Conservation (phyloP, 1,284 basidiomycete genomes). For the Pseudozyma sp. region DNA sequence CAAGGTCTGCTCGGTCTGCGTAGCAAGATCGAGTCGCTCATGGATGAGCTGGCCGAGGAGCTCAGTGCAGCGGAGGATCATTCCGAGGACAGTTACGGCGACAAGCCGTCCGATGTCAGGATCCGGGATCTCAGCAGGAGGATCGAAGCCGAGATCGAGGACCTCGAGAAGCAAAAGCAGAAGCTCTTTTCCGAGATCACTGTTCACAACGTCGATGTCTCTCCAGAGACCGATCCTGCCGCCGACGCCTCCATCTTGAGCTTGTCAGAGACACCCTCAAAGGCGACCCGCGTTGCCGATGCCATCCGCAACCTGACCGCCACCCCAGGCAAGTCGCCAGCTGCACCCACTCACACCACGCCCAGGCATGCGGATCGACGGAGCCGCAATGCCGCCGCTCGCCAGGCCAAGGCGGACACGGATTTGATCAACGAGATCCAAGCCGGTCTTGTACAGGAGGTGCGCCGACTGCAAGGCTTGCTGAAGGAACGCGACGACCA, state of each 20-base stretch:
- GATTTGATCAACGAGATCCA: constrained; percentile 63
- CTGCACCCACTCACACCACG: constrained; percentile 30
- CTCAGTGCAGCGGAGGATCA: constrained; percentile 42
- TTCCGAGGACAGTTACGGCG: constrained; percentile 27
- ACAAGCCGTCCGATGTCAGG: constrained; percentile 19
- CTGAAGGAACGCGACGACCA: constrained; percentile 58
- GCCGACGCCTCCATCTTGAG: constrained; percentile 20
- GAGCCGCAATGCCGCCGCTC: constrained; percentile 57
- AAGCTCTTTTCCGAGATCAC: constrained; percentile 49
- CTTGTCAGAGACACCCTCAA: constrained; percentile 38
- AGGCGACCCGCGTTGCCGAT: constrained; percentile 42
- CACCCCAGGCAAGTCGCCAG: constrained; percentile 41
- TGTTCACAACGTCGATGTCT: constrained; percentile 29
- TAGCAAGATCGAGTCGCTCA: constrained; percentile 56
- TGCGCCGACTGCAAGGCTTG: constrained; percentile 56
- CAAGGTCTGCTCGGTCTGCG: constrained; percentile 58
- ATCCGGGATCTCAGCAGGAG: constrained; percentile 42
- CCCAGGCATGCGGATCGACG: constrained; percentile 53
- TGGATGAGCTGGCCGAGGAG: constrained; percentile 59
- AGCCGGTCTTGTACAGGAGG: constrained; percentile 56
- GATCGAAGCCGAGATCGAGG: constrained; percentile 57
- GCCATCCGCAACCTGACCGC: constrained; percentile 46
- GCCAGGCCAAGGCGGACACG: constrained; percentile 54
- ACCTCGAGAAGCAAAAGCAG: constrained; percentile 49
- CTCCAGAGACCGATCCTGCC: constrained; percentile 20